Evolutionary conservation across 495 filamentous ascomycete species (phyloP).

Genomic region (Lasiosphaeria ovina): DNA sequence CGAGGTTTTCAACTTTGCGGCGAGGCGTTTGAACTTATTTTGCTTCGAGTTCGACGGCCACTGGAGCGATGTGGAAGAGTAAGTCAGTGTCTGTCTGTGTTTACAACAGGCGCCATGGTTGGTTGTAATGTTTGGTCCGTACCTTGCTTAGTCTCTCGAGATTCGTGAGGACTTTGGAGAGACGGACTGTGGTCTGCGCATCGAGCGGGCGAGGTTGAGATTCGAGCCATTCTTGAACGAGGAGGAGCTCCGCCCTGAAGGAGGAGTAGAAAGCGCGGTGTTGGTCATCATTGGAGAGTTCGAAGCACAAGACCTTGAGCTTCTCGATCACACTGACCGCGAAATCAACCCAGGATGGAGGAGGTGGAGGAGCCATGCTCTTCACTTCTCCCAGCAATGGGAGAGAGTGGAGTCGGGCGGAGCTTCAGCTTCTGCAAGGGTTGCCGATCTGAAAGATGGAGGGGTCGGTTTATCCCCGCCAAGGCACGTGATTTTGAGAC

Average conservation of each 20-base stretch:
- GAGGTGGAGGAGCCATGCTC: not conserved
- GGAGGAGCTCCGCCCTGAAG: slow-evolving; percentile 1
- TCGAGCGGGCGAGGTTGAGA: not conserved
- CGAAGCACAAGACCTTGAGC: not conserved
- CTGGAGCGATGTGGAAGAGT: not conserved
- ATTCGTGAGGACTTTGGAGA: not conserved
- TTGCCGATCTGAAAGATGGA: too few relatives aligned
- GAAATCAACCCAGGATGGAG: not conserved
- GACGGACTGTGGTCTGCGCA: not conserved
- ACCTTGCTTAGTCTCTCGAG: slow-evolving; percentile 6
- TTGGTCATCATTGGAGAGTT: not conserved
- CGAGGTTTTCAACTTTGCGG: not conserved
- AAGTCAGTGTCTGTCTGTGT: not conserved
- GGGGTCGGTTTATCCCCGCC: too few relatives aligned
- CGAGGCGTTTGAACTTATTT: not conserved
- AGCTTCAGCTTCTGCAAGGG: too few relatives aligned
- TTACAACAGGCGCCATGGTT: not conserved
- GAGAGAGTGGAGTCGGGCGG: too few relatives aligned
- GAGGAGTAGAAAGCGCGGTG: not conserved
- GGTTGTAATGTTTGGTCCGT: not conserved
- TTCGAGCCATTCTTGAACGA: slow-evolving; percentile 1
- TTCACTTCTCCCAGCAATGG: not conserved
- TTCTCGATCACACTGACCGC: not conserved
- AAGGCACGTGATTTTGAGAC: too few relatives aligned
- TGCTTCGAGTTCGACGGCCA: not conserved